Conservation (phyloP, 2,329 filamentous ascomycete species). For the Bipolaris sorokiniana region DNA sequence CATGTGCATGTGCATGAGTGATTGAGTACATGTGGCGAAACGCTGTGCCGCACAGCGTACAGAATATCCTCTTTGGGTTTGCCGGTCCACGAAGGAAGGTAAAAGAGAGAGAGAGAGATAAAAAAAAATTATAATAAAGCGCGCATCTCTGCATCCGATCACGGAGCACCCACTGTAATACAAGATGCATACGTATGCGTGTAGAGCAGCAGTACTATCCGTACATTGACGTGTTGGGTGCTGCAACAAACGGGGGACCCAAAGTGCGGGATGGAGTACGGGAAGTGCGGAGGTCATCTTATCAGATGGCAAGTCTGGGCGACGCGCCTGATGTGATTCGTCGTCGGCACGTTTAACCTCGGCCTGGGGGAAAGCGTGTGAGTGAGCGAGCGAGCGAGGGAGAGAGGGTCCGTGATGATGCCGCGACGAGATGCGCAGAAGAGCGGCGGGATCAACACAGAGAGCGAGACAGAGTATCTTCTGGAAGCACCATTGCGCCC, state of each 20-base stretch:
- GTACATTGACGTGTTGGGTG: too few species aligned
- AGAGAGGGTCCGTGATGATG: neutral
- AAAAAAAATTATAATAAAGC: too few species aligned
- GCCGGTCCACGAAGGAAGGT: neutral
- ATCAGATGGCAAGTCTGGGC: conserved; percentile 8
- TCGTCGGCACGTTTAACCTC: conserved; percentile 17
- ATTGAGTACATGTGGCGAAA: neutral
- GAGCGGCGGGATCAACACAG: too few species aligned
- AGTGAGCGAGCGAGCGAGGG: too few species aligned
- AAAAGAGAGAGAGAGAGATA: too few species aligned
- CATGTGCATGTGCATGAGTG: neutral
- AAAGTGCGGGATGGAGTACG: neutral
- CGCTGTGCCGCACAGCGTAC: neutral
- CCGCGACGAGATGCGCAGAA: neutral
- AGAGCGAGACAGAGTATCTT: conserved; percentile 20
- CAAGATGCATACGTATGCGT: neutral
- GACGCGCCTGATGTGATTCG: conserved; percentile 7
- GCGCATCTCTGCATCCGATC: neutral
- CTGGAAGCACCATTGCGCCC: conserved; percentile 22
- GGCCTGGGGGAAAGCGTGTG: conserved; percentile 20
- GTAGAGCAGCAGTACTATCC: too few species aligned
- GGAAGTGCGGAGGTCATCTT: conserved; percentile 6
- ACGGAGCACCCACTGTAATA: neutral
- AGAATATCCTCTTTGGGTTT: neutral
- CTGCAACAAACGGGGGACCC: too few species aligned